These are phyloP conservation scores for Panaeolus cyanescens DNA, from an alignment of 768 basidiomycete species.

Conservation along the genomic window DNA sequence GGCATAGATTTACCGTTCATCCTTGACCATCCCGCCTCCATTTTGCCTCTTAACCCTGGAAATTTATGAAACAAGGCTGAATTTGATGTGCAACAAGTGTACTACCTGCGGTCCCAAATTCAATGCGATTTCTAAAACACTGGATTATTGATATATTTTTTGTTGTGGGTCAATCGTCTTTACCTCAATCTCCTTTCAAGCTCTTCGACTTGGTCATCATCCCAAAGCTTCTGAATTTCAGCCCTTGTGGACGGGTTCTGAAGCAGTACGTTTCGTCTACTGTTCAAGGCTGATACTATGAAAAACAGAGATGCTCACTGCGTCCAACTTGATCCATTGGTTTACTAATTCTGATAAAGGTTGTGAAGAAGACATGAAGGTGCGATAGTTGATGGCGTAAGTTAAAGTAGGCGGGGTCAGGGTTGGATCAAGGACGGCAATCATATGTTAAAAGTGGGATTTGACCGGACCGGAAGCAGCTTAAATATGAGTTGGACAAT, in stretches of 20 bases:
- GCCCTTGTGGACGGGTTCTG: slow-evolving; percentile 53
- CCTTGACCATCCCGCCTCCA: slow-evolving; percentile 90
- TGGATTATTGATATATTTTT: not conserved
- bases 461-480: not conserved
- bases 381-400: not conserved
- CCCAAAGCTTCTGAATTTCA: slow-evolving; percentile 51
- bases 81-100: not conserved
- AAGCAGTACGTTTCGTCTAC: slow-evolving; percentile 1
- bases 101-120: slow-evolving; percentile 86
- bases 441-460: not conserved
- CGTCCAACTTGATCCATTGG: slow-evolving; percentile 39
- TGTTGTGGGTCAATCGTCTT: not conserved
- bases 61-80: not conserved
- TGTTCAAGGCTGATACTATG: not conserved
- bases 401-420: not conserved
- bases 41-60: slow-evolving; percentile 72
- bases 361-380: slow-evolving; percentile 7
- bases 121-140: slow-evolving; percentile 62
- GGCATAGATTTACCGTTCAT: slow-evolving; percentile 65
- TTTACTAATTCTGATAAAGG: slow-evolving; percentile 32
- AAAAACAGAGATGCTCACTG: slow-evolving; percentile 21
- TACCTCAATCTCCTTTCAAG: slow-evolving; percentile 62
- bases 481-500: too few species aligned
- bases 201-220: slow-evolving; percentile 42
- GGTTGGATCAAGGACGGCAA: not conserved